Conservation (phyloP, 2,329 filamentous ascomycete species). For the Rhynchosporium secalis region DNA sequence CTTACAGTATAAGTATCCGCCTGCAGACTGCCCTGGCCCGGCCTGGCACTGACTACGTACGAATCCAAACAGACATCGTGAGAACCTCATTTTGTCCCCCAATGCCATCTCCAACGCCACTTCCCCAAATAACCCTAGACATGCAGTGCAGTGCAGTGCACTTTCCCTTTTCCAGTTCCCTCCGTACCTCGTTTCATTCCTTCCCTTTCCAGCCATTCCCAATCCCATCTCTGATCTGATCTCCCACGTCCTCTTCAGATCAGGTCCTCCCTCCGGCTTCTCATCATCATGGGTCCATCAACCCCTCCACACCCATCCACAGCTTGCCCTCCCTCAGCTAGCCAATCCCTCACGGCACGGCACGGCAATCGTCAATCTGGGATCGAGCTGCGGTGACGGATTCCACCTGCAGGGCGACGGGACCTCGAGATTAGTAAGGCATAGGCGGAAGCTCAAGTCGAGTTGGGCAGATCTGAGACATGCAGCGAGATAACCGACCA, state of each 20-base stretch:
- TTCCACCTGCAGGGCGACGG: no score
- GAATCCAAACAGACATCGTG: background rate
- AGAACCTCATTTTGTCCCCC: background rate
- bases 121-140: background rate
- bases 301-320: background rate
- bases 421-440: no score
- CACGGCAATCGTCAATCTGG: no score
- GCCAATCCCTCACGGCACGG: no score
- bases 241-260: background rate
- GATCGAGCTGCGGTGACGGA: no score
- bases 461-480: no score
- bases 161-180: background rate
- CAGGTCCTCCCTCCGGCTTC: background rate
- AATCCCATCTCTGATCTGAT: no score
- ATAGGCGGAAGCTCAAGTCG: no score
- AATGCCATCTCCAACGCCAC: background rate
- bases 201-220: slow-evolving; percentile 1
- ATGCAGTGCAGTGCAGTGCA: background rate
- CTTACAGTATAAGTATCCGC: no score
- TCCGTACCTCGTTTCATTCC: background rate
- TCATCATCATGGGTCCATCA: background rate
- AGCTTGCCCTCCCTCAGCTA: background rate
- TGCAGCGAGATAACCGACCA: no score
- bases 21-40: background rate
- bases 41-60: background rate